A percentile compares a stretch with the other conserved stretches of the same genome.
Conservation (phyloP, 345 rosid species). For the Hibiscus syriacus region DNA sequence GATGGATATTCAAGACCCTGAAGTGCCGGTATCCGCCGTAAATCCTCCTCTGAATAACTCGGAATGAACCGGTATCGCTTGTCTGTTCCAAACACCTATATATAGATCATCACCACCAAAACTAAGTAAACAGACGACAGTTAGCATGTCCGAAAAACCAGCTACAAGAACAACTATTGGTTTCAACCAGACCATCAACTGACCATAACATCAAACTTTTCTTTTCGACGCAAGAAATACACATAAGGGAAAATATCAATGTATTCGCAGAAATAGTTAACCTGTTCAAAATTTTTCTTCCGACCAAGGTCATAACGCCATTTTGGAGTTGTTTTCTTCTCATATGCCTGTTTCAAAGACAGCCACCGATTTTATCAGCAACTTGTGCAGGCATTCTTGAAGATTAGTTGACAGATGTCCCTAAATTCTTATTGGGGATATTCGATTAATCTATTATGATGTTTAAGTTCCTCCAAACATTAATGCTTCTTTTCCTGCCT, state of each 20-base stretch:
- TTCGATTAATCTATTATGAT: not conserved
- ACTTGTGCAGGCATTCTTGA: not conserved
- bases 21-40: constrained; percentile 76
- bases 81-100: constrained; percentile 87
- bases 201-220: not conserved
- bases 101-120: not conserved
- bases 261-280: too few relatives aligned
- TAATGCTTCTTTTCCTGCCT: not conserved
- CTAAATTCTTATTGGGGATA: not conserved
- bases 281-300: too few relatives aligned
- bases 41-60: constrained; percentile 75
- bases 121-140: not conserved
- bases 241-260: too few relatives aligned
- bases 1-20: constrained; percentile 92
- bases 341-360: constrained; percentile 68
- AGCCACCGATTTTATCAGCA: constrained; percentile 6
- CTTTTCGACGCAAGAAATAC: too few relatives aligned
- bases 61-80: constrained; percentile 78
- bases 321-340: constrained; percentile 77
- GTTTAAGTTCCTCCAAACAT: not conserved
- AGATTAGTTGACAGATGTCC: too few relatives aligned
- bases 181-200: constrained; percentile 1
- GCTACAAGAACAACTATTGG: not conserved
- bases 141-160: not conserved
- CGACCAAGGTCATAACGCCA: constrained; percentile 98